Evolutionary conservation across 1,284 basidiomycete genomes (phyloP).

Genomic region (Leccinum fuscescens): DNA sequence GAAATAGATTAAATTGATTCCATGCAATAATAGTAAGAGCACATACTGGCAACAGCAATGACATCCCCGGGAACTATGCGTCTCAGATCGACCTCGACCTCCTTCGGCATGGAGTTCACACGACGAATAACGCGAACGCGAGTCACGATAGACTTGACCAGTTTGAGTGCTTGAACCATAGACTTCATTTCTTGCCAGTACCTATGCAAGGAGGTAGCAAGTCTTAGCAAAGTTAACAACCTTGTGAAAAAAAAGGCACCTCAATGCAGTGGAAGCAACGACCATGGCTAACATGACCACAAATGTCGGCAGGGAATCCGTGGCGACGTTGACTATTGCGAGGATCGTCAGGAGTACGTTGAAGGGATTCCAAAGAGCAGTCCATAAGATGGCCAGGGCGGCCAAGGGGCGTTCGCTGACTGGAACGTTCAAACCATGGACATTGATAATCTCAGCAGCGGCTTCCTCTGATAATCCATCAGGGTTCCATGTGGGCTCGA

Average conservation of each 20-base stretch:
- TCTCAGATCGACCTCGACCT: slow-evolving; percentile 30
- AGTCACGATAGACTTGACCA: slow-evolving; percentile 33
- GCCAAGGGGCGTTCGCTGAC: slow-evolving; percentile 32
- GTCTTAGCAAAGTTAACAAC: not conserved
- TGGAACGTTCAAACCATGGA: slow-evolving; percentile 27
- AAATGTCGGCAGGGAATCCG: slow-evolving; percentile 32
- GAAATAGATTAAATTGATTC: not conserved
- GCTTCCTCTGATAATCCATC: slow-evolving; percentile 26
- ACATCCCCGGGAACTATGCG: slow-evolving; percentile 31
- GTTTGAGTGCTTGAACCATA: slow-evolving; percentile 29
- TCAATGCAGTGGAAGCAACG: slow-evolving; percentile 30
- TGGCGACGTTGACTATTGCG: slow-evolving; percentile 30
- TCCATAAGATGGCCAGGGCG: slow-evolving; percentile 27
- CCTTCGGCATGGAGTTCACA: slow-evolving; percentile 17
- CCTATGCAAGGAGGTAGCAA: no score
- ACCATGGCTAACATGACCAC: slow-evolving; percentile 34
- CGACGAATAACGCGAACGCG: slow-evolving; percentile 33
- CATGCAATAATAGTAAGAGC: not conserved
- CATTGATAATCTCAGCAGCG: slow-evolving; percentile 19
- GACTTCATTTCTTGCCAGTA: no score
- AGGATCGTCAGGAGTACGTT: slow-evolving; percentile 32
- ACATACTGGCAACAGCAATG: slow-evolving; percentile 30
- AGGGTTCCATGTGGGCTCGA: slow-evolving; percentile 29
- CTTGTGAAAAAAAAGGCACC: slow-evolving; percentile 12
- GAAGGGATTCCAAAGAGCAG: slow-evolving; percentile 33